These are phyloP conservation scores for Tylopilus sp. DNA, from an alignment of 768 basidiomycete species.

Conservation along the genomic window DNA sequence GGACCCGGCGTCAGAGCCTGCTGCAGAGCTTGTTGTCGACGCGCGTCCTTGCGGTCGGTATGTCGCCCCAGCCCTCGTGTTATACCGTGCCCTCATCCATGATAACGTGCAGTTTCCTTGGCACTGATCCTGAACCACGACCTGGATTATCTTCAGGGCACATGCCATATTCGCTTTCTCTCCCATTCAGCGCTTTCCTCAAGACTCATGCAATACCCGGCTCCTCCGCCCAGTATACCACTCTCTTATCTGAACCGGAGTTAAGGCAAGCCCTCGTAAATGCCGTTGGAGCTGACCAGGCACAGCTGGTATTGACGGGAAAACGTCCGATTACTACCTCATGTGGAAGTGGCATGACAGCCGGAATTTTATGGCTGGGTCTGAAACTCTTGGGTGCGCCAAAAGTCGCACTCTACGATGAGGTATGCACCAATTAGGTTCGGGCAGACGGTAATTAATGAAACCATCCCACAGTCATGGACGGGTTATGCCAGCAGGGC, in stretches of 20 bases:
- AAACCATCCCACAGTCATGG: constrained; percentile 71
- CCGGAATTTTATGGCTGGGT: constrained; percentile 91
- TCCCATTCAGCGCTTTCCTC: constrained; percentile 81
- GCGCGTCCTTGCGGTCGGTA: constrained; percentile 83
- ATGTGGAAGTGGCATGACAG: constrained; percentile 99
- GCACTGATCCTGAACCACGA: constrained; percentile 84
- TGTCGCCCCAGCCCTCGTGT: constrained; percentile 14
- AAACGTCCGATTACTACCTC: constrained; percentile 62
- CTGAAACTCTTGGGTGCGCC: constrained; percentile 65
- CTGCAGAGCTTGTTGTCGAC: constrained; percentile 76
- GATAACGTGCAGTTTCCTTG: constrained; percentile 58
- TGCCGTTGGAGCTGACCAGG: constrained; percentile 57
- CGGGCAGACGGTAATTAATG: constrained; percentile 16
- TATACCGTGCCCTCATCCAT: constrained; percentile 2
- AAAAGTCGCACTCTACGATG: constrained; percentile 81
- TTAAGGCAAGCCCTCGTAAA: constrained; percentile 57
- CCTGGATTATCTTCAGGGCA: constrained; percentile 87
- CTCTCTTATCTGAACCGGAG: constrained; percentile 53
- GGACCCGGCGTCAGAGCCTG: constrained; percentile 40
- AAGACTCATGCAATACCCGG: constrained; percentile 33
- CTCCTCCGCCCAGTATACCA: constrained; percentile 50
- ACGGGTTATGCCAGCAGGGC: constrained; percentile 83
- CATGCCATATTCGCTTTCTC: constrained; percentile 80
- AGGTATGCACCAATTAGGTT: constrained; percentile 51
- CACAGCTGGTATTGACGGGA: constrained; percentile 57